Conservation (phyloP, 345 rosid genomes). For the Capsella bursapastoris region DNA sequence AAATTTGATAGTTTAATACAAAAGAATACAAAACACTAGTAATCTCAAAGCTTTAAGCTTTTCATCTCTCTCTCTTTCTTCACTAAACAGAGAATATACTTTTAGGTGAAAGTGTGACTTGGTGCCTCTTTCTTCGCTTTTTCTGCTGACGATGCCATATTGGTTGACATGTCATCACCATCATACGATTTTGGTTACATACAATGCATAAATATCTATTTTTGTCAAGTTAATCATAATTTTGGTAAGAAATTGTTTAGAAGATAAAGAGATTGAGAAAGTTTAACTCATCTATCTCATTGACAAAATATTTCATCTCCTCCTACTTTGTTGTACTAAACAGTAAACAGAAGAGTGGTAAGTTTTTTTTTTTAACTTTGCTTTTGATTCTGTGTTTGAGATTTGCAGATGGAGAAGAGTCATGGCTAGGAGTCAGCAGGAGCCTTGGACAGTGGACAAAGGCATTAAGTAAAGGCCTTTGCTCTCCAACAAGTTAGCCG, state of each 20-base stretch:
- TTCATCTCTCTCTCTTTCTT: not conserved
- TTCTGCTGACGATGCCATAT: constrained; percentile 11
- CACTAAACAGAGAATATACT: constrained; percentile 19
- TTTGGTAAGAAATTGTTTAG: not conserved
- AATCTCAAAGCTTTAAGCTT: constrained; percentile 2
- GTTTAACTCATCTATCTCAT: not conserved
- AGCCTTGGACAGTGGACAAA: constrained; percentile 44
- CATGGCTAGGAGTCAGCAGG: constrained; percentile 30
- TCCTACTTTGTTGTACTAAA: not conserved
- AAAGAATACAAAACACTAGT: no score
- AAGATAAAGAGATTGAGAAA: not conserved
- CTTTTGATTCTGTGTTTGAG: constrained; percentile 6
- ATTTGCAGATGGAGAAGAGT: not conserved
- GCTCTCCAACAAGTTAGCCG: constrained; percentile 55
- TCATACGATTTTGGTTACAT: no score
- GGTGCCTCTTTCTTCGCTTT: constrained; percentile 13
- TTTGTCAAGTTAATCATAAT: no score
- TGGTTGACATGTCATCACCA: constrained; percentile 28
- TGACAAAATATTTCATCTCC: not conserved
- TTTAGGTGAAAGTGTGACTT: constrained; percentile 28
- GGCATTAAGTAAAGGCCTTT: constrained; percentile 61
- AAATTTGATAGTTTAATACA: not conserved
- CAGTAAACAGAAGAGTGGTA: not conserved
- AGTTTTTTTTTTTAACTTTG: not conserved
- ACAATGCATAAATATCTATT: not conserved